phyloP scores from a whole-genome alignment of 1,139 yeast genomes.

The Tardiomyces blankii region DNA sequence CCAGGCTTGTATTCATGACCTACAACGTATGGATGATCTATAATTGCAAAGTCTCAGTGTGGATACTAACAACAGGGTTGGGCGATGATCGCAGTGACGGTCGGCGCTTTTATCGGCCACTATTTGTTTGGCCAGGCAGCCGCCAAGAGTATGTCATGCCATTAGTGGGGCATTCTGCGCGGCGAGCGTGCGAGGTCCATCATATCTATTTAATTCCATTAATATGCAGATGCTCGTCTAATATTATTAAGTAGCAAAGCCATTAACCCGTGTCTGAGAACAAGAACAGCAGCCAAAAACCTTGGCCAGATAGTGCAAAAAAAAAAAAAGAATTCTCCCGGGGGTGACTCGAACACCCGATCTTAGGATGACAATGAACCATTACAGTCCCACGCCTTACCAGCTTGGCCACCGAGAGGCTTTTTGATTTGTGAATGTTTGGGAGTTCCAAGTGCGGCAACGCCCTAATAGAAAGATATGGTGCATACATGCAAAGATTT shows the following conservation, averaged over 20 bases:
- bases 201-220: no score
- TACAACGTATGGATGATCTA: conserved; percentile 32
- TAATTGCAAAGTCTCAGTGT: not conserved
- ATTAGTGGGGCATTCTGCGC: no score
- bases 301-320: not conserved
- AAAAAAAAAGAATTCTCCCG: conserved; percentile 1
- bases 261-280: no score
- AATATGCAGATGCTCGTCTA: no score
- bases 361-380: not conserved
- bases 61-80: conserved; percentile 32
- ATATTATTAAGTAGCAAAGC: not conserved
- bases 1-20: conserved; percentile 57
- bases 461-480: no score
- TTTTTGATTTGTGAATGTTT: no score
- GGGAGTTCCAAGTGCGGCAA: no score
- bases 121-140: conserved; percentile 39
- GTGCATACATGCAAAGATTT: no score
- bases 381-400: conserved; percentile 1
- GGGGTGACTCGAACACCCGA: conserved; percentile 1
- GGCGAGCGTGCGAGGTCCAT: no score
- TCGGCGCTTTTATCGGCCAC: conserved; percentile 61
- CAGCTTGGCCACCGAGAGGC: conserved; percentile 1
- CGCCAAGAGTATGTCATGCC: not conserved
- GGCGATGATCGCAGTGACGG: conserved; percentile 62
- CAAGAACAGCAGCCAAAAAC: no score